Conservation (phyloP, 176 grass and related monocot species). For the Aechmea fasciata region DNA sequence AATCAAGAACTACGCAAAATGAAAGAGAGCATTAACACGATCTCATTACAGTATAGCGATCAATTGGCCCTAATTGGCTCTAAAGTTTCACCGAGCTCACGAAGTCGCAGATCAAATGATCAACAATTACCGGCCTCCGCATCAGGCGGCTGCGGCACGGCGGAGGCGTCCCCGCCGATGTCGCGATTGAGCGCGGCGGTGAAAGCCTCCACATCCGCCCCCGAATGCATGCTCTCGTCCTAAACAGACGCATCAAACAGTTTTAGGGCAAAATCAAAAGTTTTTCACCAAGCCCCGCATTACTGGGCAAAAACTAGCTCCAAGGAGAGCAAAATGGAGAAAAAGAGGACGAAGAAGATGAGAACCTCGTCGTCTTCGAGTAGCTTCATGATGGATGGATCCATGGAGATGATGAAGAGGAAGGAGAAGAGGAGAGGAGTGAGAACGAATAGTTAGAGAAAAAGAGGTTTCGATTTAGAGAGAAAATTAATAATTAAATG, state of each 20-base stretch:
- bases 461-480: too few species aligned
- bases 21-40: neutral
- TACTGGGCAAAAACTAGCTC: neutral
- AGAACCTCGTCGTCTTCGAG: slow-evolving; percentile 85
- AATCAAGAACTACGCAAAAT: neutral
- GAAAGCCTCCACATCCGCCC: slow-evolving; percentile 87
- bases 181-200: slow-evolving; percentile 86
- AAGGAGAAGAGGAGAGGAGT: neutral
- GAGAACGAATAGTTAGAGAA: too few species aligned
- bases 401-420: slow-evolving; percentile 23
- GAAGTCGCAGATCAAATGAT: neutral
- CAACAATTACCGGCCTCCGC: slow-evolving; percentile 32
- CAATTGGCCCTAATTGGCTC: too few species aligned
- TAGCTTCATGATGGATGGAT: slow-evolving; percentile 85
- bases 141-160: slow-evolving; percentile 32
- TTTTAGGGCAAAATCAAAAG: slow-evolving; percentile 2
- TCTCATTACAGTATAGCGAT: neutral
- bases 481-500: too few species aligned
- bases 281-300: neutral
- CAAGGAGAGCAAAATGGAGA: slow-evolving; percentile 20
- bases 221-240: slow-evolving; percentile 93
- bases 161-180: slow-evolving; percentile 42
- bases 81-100: too few species aligned
- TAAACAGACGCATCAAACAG: slow-evolving; percentile 28
- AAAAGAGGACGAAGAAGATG: neutral